Percentiles rank a stretch among this genome's conserved stretches.
Evolutionary conservation across 441 rosid species (phyloP).

Genomic region (Daphne laureola): DNA sequence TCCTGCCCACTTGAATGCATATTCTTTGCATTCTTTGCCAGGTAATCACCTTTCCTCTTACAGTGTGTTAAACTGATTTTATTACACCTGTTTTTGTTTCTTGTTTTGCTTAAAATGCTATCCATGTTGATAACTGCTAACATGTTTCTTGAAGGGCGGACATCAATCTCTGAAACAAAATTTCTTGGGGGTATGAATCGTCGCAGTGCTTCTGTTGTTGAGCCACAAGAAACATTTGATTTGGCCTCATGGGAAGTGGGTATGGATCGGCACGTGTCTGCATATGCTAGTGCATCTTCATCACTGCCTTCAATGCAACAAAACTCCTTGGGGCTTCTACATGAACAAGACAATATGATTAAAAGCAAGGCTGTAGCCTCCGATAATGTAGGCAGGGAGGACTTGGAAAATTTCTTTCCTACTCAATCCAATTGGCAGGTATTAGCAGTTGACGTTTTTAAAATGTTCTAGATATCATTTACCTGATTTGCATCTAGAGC

Average conservation of each 20-base stretch:
- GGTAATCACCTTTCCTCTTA: slow-evolving; percentile 18
- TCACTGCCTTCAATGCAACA: slow-evolving; percentile 26
- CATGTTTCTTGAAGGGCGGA: slow-evolving; percentile 20
- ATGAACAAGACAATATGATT: slow-evolving; percentile 27
- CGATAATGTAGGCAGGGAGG: slow-evolving; percentile 26
- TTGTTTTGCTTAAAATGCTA: too few species aligned
- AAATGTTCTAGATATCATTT: too few species aligned
- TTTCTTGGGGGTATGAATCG: slow-evolving; percentile 23
- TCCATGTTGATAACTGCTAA: slow-evolving; percentile 14
- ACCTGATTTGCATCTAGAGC: neutral
- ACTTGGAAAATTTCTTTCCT: slow-evolving; percentile 32
- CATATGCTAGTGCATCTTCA: slow-evolving; percentile 28
- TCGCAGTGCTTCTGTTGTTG: slow-evolving; percentile 17
- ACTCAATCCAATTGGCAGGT: slow-evolving; percentile 74
- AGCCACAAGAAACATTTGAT: slow-evolving; percentile 43
- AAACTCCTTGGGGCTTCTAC: slow-evolving; percentile 22
- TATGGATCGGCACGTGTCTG: slow-evolving; percentile 36
- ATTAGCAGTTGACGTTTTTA: neutral
- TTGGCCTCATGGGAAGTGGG: slow-evolving; percentile 64
- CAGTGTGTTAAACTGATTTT: slow-evolving; percentile 1
- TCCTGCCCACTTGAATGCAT: slow-evolving; percentile 23
- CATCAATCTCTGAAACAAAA: slow-evolving; percentile 25
- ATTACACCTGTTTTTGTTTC: neutral
- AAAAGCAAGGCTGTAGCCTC: slow-evolving; percentile 28
- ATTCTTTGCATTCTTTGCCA: slow-evolving; percentile 23